Evolutionary conservation across 768 basidiomycete species (phyloP).

Genomic region (Suillus weaverae): DNA sequence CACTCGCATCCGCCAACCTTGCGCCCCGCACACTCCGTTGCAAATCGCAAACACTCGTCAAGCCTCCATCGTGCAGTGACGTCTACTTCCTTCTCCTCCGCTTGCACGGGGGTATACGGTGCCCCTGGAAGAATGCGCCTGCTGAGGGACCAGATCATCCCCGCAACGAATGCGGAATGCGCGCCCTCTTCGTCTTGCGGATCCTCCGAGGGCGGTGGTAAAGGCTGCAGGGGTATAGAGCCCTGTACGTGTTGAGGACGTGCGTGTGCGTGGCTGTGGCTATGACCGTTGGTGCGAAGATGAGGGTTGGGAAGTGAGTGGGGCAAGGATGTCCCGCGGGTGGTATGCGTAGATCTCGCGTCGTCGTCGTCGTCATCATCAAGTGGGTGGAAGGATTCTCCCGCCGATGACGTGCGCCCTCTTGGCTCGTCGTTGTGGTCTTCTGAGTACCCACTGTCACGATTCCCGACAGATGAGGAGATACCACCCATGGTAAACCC

Average conservation of each 20-base stretch:
- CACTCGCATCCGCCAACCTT: slow-evolving; percentile 64
- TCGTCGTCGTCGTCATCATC: slow-evolving; percentile 28
- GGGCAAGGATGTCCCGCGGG: slow-evolving; percentile 3
- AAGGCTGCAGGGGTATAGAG: background rate
- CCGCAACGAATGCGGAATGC: slow-evolving; percentile 82
- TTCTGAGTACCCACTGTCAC: slow-evolving; percentile 18
- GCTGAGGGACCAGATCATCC: slow-evolving; percentile 83
- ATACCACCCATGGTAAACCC: slow-evolving; percentile 1
- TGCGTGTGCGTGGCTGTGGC: background rate
- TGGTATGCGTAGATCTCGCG: slow-evolving; percentile 21
- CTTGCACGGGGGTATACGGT: slow-evolving; percentile 62
- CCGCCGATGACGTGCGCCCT: slow-evolving; percentile 12
- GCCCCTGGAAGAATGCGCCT: slow-evolving; percentile 68
- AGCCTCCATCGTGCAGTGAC: slow-evolving; percentile 64
- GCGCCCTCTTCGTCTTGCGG: slow-evolving; percentile 73
- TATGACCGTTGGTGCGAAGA: background rate
- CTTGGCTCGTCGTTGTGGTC: background rate
- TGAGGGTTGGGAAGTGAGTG: slow-evolving; percentile 17
- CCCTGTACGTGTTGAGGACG: background rate
- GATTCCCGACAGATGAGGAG: slow-evolving; percentile 11
- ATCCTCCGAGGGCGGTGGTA: slow-evolving; percentile 35
- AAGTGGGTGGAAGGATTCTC: slow-evolving; percentile 34
- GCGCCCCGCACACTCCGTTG: slow-evolving; percentile 78
- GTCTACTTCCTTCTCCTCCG: slow-evolving; percentile 37
- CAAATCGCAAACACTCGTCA: slow-evolving; percentile 84